Evolutionary conservation across 148 eudicot species (phyloP), one percentile per base, ranked within the genome.

Genomic region (Amaranthus hypochondriacus): DNA sequence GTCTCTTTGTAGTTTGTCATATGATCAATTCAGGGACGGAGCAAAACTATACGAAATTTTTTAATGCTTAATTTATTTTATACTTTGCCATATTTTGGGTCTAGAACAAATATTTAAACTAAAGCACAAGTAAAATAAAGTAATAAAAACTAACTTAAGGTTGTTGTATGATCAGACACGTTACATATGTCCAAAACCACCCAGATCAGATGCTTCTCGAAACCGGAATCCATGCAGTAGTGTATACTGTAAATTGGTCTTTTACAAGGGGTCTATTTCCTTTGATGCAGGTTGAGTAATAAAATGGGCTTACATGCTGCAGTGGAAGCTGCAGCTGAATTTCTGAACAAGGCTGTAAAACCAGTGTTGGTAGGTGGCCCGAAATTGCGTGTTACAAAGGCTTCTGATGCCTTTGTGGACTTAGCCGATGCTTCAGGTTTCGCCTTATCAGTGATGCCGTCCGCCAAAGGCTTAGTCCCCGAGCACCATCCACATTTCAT

Each of bases 311-410:
- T 91, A n/a, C 86, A 84, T 55, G 94, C 90, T 11, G 97, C 97
- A 5, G 93, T 91, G 52, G 90, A 89, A 75, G 92, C 86, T 49
- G 86, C 97, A 4, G 93, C 89, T 4, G 89, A 82, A 54, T 87
- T 89, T 74, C 80, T 89, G 63, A 84, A 89, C 88, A 91, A 87
- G 77, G 92, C 94, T 1, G 97, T 91, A 74, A 91, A 91, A 75
- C 97, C 94, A 1, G 97, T 91, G 42, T 76, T 91, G 83, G 92
- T 91, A 9, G 97, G 82, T 14, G 97, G 93, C 1, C 90, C 97
- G 0, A 91, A 89, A 67, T 48, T 89, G 59, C 80, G 89, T 0
- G 92, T 84, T 13, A 87, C 93, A 12, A 83, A 83, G 74, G 94
- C 97, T 1, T 65, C 75, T 14, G 54, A 69, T 0, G 87, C 94